Evolutionary conservation across 352 stramenopile genomes (phyloP).

Genomic region (Phytophthora megakarya): DNA sequence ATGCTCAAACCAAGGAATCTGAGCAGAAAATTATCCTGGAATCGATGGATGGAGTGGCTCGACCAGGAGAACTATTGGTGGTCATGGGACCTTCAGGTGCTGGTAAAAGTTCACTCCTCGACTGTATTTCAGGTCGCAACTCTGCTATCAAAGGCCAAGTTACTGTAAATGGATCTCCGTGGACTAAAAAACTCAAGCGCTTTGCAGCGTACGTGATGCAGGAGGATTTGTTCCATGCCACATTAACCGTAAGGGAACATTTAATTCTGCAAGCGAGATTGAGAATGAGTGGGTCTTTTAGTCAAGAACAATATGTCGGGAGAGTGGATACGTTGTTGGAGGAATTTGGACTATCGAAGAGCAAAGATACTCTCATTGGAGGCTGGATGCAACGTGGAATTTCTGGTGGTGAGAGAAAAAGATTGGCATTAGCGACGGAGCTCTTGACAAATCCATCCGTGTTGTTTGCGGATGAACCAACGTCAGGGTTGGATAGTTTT

Average conservation of each 20-base stretch:
- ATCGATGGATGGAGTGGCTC: slow-evolving; percentile 48
- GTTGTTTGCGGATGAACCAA: slow-evolving; percentile 86
- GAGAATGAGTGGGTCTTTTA: slow-evolving; percentile 49
- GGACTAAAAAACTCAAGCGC: slow-evolving; percentile 36
- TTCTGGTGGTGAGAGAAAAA: slow-evolving; percentile 81
- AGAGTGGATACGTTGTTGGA: slow-evolving; percentile 51
- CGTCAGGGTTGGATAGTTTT: slow-evolving; percentile 57
- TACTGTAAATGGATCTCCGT: slow-evolving; percentile 65
- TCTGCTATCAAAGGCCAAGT: slow-evolving; percentile 59
- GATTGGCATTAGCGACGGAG: slow-evolving; percentile 78
- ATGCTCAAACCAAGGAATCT: slow-evolving; percentile 37
- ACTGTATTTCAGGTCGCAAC: slow-evolving; percentile 93
- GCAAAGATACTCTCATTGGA: slow-evolving; percentile 59
- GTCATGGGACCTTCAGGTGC: slow-evolving; percentile 73
- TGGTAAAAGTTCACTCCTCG: slow-evolving; percentile 93
- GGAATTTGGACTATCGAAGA: slow-evolving; percentile 54
- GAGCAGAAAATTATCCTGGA: slow-evolving; percentile 64
- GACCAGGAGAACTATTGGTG: slow-evolving; percentile 61
- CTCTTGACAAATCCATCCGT: slow-evolving; percentile 72
- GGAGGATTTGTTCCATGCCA: slow-evolving; percentile 88
- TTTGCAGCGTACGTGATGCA: slow-evolving; percentile 79
- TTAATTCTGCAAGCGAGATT: slow-evolving; percentile 83
- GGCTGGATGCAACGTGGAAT: slow-evolving; percentile 58
- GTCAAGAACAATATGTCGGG: slow-evolving; percentile 35
- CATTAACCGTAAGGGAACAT: slow-evolving; percentile 88